phyloP scores from a whole-genome alignment of 306 rosid species.

The Glycine tomentella region DNA sequence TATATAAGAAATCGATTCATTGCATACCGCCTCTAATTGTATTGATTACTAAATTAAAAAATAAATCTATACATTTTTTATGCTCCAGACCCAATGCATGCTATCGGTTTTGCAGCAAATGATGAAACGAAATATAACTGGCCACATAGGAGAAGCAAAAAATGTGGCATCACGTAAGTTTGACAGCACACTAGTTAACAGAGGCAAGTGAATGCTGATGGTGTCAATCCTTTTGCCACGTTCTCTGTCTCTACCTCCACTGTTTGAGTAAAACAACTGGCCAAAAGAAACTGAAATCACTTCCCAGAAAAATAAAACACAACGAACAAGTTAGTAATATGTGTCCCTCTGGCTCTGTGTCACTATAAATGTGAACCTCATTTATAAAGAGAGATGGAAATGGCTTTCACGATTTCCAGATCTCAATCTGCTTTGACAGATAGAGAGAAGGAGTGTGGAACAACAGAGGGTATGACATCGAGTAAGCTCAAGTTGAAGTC shows the following conservation, averaged over 20 bases:
- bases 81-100: not conserved
- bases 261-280: not conserved
- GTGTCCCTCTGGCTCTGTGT: too few relatives aligned
- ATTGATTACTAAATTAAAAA: not conserved
- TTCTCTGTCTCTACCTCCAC: not conserved
- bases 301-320: not conserved
- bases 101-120: not conserved
- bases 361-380: too few relatives aligned
- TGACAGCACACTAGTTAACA: slow-evolving; percentile 18
- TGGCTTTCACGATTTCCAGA: slow-evolving; percentile 56
- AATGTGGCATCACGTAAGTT: slow-evolving; percentile 13
- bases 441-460: slow-evolving; percentile 36
- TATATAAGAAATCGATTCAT: not conserved
- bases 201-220: slow-evolving; percentile 16
- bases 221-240: slow-evolving; percentile 22
- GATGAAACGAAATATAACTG: not conserved
- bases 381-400: not conserved
- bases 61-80: not conserved
- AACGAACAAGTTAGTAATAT: too few relatives aligned
- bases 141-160: slow-evolving; percentile 31
- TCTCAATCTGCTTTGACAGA: slow-evolving; percentile 52
- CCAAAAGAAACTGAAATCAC: slow-evolving; percentile 48
- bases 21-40: not conserved
- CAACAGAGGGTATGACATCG: slow-evolving; percentile 43
- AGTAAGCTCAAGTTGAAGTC: slow-evolving; percentile 64